phyloP scores from a whole-genome alignment of 768 basidiomycete genomes.

The Tephrocybe sp. region DNA sequence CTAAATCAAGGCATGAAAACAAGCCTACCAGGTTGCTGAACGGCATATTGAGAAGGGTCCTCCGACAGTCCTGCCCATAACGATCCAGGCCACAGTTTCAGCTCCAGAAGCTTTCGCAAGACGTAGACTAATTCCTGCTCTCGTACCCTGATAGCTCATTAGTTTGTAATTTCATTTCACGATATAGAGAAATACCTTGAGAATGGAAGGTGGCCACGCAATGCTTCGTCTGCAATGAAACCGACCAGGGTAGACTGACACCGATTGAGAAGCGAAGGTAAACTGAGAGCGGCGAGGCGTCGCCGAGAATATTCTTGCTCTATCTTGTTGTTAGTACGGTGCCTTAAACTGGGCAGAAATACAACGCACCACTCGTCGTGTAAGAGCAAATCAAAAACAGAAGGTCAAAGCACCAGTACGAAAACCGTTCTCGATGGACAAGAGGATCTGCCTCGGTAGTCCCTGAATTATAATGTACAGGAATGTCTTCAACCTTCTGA shows the following conservation, averaged over 20 bases:
- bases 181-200: constrained; percentile 51
- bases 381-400: constrained; percentile 79
- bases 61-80: constrained; percentile 75
- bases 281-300: constrained; percentile 68
- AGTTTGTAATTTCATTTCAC: neutral
- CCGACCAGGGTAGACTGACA: constrained; percentile 64
- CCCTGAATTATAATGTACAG: constrained; percentile 42
- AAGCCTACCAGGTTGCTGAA: constrained; percentile 55
- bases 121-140: constrained; percentile 91
- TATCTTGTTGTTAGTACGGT: constrained; percentile 20
- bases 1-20: neutral
- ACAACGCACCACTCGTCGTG: constrained; percentile 50
- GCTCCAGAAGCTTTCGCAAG: constrained; percentile 67
- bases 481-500: constrained; percentile 32
- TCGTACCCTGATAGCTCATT: constrained; percentile 48
- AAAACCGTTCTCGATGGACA: constrained; percentile 78
- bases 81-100: constrained; percentile 73
- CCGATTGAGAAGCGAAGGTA: constrained; percentile 75
- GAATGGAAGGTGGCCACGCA: constrained; percentile 89
- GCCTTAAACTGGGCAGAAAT: neutral
- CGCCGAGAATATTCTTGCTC: constrained; percentile 59
- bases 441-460: constrained; percentile 56
- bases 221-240: constrained; percentile 80
- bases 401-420: constrained; percentile 91
- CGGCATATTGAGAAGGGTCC: constrained; percentile 53